Evolutionary conservation across 768 basidiomycete genomes (phyloP).

Genomic region (Phylloporus sp.): DNA sequence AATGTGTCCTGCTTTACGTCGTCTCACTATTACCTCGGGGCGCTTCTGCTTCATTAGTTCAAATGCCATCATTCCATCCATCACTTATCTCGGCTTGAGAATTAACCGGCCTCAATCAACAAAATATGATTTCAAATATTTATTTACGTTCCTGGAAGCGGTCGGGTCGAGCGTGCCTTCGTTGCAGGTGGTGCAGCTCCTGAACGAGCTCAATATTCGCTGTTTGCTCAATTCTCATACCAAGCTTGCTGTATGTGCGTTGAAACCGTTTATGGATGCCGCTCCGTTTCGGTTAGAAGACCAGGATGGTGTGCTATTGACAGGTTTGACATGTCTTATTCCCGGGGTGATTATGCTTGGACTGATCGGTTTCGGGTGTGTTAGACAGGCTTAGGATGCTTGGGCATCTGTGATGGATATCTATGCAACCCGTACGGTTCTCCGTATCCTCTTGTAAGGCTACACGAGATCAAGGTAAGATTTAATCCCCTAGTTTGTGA

Average conservation of each 20-base stretch:
- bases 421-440: too few species aligned
- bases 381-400: slow-evolving; percentile 14
- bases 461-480: too few species aligned
- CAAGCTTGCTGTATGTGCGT: slow-evolving; percentile 5
- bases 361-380: background rate
- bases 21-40: slow-evolving; percentile 15
- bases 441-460: too few species aligned
- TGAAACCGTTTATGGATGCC: slow-evolving; percentile 6
- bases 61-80: slow-evolving; percentile 8
- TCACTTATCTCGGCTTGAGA: slow-evolving; percentile 18
- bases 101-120: background rate
- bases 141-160: slow-evolving; percentile 12
- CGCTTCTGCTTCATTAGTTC: background rate
- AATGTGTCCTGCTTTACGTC: slow-evolving; percentile 16
- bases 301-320: slow-evolving; percentile 13
- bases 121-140: background rate
- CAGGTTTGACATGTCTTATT: slow-evolving; percentile 10
- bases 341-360: background rate
- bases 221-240: slow-evolving; percentile 17
- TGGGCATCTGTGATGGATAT: slow-evolving; percentile 2
- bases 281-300: slow-evolving; percentile 23
- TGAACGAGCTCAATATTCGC: slow-evolving; percentile 11
- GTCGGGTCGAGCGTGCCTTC: slow-evolving; percentile 13
- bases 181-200: slow-evolving; percentile 20
- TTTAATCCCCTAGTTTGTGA: too few species aligned